A percentile compares a stretch with the other conserved stretches of the same genome.
Conservation (phyloP, 2,329 filamentous ascomycete species). For the Aspergillus terreus region DNA sequence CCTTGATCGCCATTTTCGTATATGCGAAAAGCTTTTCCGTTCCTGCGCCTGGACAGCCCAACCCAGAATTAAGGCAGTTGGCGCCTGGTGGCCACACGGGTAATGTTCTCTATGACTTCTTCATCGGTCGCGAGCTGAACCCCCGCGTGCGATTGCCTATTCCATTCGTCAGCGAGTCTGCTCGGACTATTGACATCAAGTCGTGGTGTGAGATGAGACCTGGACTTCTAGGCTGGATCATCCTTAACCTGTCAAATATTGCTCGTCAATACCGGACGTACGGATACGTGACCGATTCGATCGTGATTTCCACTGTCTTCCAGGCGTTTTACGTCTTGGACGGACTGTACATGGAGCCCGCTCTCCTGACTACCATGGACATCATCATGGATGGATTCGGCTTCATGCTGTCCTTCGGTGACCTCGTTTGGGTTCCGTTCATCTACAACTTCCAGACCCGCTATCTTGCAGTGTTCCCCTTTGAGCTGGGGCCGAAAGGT, state of each 20-base stretch:
- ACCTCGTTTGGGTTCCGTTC: conserved; percentile 90
- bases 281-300: conserved; percentile 80
- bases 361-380: conserved; percentile 90
- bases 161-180: conserved; percentile 64
- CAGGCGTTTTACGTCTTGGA: conserved; percentile 84
- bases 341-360: conserved; percentile 79
- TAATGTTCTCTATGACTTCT: conserved; percentile 92
- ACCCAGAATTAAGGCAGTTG: conserved; percentile 69
- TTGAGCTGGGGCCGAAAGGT: conserved; percentile 68
- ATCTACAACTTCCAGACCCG: conserved; percentile 79
- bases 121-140: conserved; percentile 93
- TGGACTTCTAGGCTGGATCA: conserved; percentile 82
- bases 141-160: conserved; percentile 66
- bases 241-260: conserved; percentile 79
- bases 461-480: conserved; percentile 78
- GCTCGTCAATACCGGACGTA: conserved; percentile 84
- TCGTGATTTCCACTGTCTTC: conserved; percentile 71
- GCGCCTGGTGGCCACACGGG: conserved; percentile 77
- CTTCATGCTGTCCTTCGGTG: conserved; percentile 90
- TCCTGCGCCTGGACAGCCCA: conserved; percentile 57
- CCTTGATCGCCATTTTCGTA: conserved; percentile 68
- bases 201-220: conserved; percentile 87
- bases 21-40: conserved; percentile 81
- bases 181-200: conserved; percentile 77
- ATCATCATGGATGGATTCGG: conserved; percentile 91